phyloP scores from a whole-genome alignment of 495 filamentous ascomycete species.

The Penicillium bialowiezense region DNA sequence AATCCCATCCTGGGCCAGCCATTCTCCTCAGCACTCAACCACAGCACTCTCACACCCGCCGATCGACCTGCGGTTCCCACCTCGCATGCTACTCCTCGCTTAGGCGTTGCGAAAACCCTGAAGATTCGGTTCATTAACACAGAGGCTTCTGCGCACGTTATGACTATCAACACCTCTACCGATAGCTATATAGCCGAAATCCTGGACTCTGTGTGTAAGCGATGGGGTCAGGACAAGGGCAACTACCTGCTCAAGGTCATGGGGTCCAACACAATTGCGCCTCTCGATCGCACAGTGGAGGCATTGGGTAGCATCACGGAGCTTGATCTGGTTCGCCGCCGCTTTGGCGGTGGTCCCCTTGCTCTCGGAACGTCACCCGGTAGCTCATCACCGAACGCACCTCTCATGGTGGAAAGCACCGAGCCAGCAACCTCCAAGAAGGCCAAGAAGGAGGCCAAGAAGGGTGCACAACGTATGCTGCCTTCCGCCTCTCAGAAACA shows the following conservation, averaged over 20 bases:
- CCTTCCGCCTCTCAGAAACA: conserved; percentile 80
- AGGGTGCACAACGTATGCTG: conserved; percentile 55
- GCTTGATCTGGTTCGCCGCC: conserved; percentile 81
- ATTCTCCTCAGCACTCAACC: conserved; percentile 52
- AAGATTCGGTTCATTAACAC: conserved; percentile 80
- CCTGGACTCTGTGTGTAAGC: conserved; percentile 83
- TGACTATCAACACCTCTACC: conserved; percentile 79
- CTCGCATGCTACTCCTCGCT: conserved; percentile 60
- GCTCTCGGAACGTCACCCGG: conserved; percentile 75
- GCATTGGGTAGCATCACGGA: conserved; percentile 80
- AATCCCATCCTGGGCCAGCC: conserved; percentile 58
- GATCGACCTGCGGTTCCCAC: conserved; percentile 58
- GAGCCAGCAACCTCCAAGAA: conserved; percentile 52
- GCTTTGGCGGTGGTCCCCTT: conserved; percentile 78
- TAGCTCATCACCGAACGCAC: conserved; percentile 76
- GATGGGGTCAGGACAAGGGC: conserved; percentile 84
- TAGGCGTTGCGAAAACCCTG: conserved; percentile 80
- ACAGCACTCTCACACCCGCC: conserved; percentile 55
- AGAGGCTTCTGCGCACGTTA: conserved; percentile 56
- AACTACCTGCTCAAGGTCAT: conserved; percentile 86
- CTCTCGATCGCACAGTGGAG: conserved; percentile 83
- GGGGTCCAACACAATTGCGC: conserved; percentile 78
- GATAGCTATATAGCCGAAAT: conserved; percentile 95
- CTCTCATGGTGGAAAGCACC: conserved; percentile 54
- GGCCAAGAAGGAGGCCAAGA: conserved; percentile 71